These are phyloP conservation scores for Incumbomyces delicatus DNA, from an alignment of 2,329 filamentous ascomycete genomes.

Conservation along the genomic window DNA sequence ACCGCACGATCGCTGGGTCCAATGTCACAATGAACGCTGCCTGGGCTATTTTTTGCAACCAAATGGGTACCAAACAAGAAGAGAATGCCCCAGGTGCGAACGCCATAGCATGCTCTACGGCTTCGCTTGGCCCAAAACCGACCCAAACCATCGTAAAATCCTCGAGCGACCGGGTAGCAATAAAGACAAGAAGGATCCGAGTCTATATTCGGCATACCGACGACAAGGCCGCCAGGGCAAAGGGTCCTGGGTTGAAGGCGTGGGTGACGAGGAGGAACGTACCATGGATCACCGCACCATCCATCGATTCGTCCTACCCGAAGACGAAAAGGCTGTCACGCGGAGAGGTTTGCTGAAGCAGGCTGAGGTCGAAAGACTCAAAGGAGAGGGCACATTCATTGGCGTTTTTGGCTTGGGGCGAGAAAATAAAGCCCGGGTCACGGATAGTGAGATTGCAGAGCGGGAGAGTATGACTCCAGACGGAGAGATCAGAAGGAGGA, in stretches of 20 bases:
- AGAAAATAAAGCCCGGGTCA: background rate
- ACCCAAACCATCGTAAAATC: constrained; percentile 45
- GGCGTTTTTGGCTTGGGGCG: background rate
- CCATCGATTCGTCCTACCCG: constrained; percentile 68
- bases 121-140: constrained; percentile 91
- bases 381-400: constrained; percentile 9
- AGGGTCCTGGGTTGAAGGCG: constrained; percentile 20
- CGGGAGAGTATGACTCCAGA: constrained; percentile 6
- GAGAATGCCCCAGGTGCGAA: constrained; percentile 85
- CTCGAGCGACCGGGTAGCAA: constrained; percentile 13
- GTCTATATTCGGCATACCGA: constrained; percentile 18
- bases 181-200: constrained; percentile 11
- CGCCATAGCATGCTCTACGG: constrained; percentile 93
- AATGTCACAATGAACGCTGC: constrained; percentile 65
- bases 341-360: constrained; percentile 17
- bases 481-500: constrained; percentile 8
- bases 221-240: constrained; percentile 19
- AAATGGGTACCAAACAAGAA: constrained; percentile 76
- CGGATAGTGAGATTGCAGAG: constrained; percentile 4
- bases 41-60: constrained; percentile 72
- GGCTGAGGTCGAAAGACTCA: constrained; percentile 16
- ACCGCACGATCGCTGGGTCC: constrained; percentile 71
- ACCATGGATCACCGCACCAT: constrained; percentile 78
- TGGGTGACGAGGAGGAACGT: constrained; percentile 57
- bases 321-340: constrained; percentile 49